Base-by-base conservation (phyloP, 768 basidiomycete species). In the Suillus placidus region DNA sequence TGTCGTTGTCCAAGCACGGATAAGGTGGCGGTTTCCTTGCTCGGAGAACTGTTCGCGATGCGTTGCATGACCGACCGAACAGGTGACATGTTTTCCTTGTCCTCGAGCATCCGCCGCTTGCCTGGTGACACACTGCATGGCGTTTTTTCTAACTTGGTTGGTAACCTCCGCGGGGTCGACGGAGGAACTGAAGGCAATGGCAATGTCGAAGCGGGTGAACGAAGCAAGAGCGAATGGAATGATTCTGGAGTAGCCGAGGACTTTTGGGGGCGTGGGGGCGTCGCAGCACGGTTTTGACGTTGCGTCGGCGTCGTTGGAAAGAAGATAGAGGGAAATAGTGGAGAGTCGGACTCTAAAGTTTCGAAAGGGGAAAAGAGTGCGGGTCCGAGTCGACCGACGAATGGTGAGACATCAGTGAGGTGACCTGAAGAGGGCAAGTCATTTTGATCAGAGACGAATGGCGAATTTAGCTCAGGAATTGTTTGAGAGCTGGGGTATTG, bases 1-100 rank as follows among this genome's bases (percentile, higher is more conserved):
- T 77, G 77, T 56, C 87, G 79, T 73, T 88, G 88, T 67, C 84
- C 80, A 38, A 82, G 73, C 30, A 75, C 62, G 43, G 76, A 73
- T 16, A 61, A 42, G 49, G 43, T 3, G 49, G 30, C 14, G 68
- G 60, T 49, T 67, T 71, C 30, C 47, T 72, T 60, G 71, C 69
- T 73, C 6, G 82, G 80, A 6, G 80, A 79, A n/a, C 73, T 73
- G 49, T 74, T 68, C 1, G 78, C 80, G 56, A 85, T 80, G 37
- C 83, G 81, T 64, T 89, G 87, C 37, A 78, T 67, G 26, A 84
- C 78, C 43, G 84, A 77, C 56, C 78, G 73, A 35, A 71, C 64
- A 10, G 70, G 69, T 0, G 83, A 83, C 38, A 74, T 65, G 70
- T 92, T 92, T 72, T 92, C 90, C 76, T 92, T 91, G 73, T 88